Conservation (phyloP, 163 green algal genomes). For the Chloromonas sp. region DNA sequence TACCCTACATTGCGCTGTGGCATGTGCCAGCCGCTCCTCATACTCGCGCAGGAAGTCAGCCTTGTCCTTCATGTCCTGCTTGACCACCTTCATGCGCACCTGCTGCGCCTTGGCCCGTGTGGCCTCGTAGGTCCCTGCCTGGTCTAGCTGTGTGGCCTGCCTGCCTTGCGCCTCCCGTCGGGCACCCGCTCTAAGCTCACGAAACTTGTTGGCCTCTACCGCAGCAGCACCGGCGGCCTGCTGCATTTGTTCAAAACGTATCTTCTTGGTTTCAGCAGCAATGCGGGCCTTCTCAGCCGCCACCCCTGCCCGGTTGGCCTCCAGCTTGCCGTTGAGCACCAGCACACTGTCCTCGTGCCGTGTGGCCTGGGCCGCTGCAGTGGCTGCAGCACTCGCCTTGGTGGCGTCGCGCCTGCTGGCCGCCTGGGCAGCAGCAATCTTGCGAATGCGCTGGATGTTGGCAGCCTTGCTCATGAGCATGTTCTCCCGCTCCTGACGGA, state of each 20-base stretch:
- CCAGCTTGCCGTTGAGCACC: slow-evolving; percentile 46
- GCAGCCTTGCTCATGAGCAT: slow-evolving; percentile 46
- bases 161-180: slow-evolving; percentile 33
- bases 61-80: slow-evolving; percentile 21
- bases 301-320: slow-evolving; percentile 39
- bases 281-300: slow-evolving; percentile 47
- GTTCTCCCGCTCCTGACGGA: slow-evolving; percentile 45
- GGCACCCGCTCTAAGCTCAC: slow-evolving; percentile 40
- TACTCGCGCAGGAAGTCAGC: slow-evolving; percentile 41
- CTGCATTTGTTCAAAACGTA: slow-evolving; percentile 61
- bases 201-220: slow-evolving; percentile 64
- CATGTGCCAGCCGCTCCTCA: slow-evolving; percentile 26
- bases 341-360: slow-evolving; percentile 37
- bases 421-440: slow-evolving; percentile 48
- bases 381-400: slow-evolving; percentile 11
- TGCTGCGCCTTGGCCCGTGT: slow-evolving; percentile 34
- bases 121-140: slow-evolving; percentile 30
- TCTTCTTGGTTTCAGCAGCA: slow-evolving; percentile 49
- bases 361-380: not conserved
- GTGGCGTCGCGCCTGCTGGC: slow-evolving; percentile 13
- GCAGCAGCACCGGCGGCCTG: slow-evolving; percentile 44
- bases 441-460: slow-evolving; percentile 53
- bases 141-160: slow-evolving; percentile 31
- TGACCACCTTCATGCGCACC: slow-evolving; percentile 38
- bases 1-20: not conserved